Evolutionary conservation across 495 filamentous ascomycete species (phyloP).

Genomic region (Tuber umbilicatum): DNA sequence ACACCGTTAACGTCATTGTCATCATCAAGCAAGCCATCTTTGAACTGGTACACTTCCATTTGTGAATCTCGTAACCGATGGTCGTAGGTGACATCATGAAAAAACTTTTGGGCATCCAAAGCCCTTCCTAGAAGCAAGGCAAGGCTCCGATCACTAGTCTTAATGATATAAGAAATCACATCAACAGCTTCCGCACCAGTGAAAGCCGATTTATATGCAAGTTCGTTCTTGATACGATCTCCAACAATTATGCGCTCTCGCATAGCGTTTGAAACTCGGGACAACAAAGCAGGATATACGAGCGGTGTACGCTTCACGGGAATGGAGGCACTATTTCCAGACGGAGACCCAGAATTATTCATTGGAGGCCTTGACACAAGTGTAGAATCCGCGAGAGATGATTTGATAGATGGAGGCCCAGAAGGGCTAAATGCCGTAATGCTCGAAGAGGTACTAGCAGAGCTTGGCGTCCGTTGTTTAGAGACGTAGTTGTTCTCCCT

Average conservation of each 20-base stretch:
- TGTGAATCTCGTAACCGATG: conserved; percentile 86
- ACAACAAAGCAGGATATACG: conserved; percentile 88
- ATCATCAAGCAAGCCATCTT: conserved; percentile 85
- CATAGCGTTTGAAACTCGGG: conserved; percentile 83
- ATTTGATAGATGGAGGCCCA: conserved; percentile 30
- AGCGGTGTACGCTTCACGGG: conserved; percentile 54
- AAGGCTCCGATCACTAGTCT: conserved; percentile 91
- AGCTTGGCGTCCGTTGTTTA: conserved; percentile 41
- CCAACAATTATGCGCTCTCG: conserved; percentile 71
- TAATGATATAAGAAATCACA: conserved; percentile 86
- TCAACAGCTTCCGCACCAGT: conserved; percentile 92
- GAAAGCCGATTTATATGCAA: conserved; percentile 96
- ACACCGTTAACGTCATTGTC: conserved; percentile 83
- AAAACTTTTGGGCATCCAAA: conserved; percentile 97
- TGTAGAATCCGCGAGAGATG: conserved; percentile 26
- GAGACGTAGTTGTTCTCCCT: conserved; percentile 36
- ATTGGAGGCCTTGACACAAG: conserved; percentile 29
- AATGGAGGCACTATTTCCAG: conserved; percentile 20
- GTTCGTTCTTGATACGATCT: conserved; percentile 90
- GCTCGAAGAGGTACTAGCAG: conserved; percentile 40
- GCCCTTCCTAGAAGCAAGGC: conserved; percentile 88
- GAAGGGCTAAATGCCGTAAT: conserved; percentile 30
- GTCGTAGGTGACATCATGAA: conserved; percentile 98
- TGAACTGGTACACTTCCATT: conserved; percentile 92
- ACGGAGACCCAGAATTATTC: conserved; percentile 30